Conservation (phyloP, 441 rosid genomes). For the Manihot esculenta region DNA sequence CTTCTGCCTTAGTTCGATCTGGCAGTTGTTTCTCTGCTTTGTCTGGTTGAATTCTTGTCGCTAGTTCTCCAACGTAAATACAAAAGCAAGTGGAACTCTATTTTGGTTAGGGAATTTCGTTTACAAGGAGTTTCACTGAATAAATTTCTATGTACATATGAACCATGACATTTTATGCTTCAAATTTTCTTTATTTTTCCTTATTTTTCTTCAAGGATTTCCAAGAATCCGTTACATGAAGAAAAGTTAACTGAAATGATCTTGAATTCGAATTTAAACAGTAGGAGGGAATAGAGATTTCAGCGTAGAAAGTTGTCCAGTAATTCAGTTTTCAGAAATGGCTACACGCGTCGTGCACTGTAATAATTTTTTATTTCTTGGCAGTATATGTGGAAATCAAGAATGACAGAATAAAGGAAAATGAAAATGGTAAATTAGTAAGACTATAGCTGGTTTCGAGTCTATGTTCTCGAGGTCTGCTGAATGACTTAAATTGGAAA, state of each 20-base stretch:
- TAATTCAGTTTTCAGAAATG: neutral
- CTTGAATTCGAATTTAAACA: too few relatives aligned
- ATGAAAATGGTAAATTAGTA: neutral
- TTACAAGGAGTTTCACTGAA: neutral
- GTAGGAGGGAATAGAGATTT: too few relatives aligned
- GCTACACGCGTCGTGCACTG: too few relatives aligned
- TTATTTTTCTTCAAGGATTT: neutral
- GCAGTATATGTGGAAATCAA: neutral
- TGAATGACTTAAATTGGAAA: constrained; percentile 24
- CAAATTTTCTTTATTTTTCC: neutral
- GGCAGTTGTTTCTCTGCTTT: constrained; percentile 5
- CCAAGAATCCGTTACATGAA: too few relatives aligned
- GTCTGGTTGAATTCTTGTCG: constrained; percentile 4
- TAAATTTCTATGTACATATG: neutral
- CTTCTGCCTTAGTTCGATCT: constrained; percentile 47
- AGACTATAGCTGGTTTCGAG: too few relatives aligned
- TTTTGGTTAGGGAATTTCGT: neutral
- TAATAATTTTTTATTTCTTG: neutral
- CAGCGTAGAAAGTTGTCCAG: too few relatives aligned
- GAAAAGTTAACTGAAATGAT: too few relatives aligned
- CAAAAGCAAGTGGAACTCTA: neutral
- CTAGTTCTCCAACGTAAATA: neutral
- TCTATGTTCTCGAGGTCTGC: too few relatives aligned
- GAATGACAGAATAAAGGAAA: neutral
- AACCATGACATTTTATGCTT: neutral